Conservation (phyloP, 768 basidiomycete genomes). For the Hebeloma cylindrosporum region DNA sequence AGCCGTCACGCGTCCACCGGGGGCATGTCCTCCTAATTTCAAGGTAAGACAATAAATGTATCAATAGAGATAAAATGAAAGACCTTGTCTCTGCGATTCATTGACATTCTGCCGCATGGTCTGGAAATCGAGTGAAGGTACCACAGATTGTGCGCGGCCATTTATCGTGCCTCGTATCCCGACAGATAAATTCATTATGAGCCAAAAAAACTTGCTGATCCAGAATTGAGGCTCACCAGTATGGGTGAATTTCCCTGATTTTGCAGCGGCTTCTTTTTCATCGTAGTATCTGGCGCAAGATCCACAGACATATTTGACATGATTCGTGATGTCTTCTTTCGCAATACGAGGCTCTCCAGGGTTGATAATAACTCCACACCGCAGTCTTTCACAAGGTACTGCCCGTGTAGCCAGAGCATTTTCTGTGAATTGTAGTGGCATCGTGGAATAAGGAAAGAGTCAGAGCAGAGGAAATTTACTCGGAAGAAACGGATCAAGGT, state of each 20-base stretch:
- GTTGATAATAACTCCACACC: neutral
- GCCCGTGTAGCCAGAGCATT: neutral
- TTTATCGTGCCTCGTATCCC: too few species aligned
- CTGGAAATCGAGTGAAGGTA: neutral
- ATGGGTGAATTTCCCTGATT: too few species aligned
- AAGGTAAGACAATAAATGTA: neutral
- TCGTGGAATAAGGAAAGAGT: too few species aligned
- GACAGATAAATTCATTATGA: too few species aligned
- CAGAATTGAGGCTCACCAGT: too few species aligned
- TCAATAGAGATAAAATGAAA: neutral
- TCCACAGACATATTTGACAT: neutral
- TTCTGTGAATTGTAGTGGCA: too few species aligned
- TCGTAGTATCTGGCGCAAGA: neutral
- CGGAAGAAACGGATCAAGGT: too few species aligned
- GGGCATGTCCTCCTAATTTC: slow-evolving; percentile 1
- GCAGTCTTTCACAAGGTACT: neutral
- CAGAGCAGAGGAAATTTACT: too few species aligned
- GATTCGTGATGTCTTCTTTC: neutral
- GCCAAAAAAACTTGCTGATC: too few species aligned
- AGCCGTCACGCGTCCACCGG: slow-evolving; percentile 2
- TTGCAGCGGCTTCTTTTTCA: neutral
- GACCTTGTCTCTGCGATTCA: slow-evolving; percentile 1
- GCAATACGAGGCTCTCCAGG: neutral
- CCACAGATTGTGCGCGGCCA: too few species aligned
- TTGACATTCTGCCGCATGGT: slow-evolving; percentile 3